A percentile compares a stretch with the other conserved stretches of the same genome.
These are phyloP conservation scores for Apiospora hydei DNA, from an alignment of 2,329 filamentous ascomycete species.

Conservation along the genomic window DNA sequence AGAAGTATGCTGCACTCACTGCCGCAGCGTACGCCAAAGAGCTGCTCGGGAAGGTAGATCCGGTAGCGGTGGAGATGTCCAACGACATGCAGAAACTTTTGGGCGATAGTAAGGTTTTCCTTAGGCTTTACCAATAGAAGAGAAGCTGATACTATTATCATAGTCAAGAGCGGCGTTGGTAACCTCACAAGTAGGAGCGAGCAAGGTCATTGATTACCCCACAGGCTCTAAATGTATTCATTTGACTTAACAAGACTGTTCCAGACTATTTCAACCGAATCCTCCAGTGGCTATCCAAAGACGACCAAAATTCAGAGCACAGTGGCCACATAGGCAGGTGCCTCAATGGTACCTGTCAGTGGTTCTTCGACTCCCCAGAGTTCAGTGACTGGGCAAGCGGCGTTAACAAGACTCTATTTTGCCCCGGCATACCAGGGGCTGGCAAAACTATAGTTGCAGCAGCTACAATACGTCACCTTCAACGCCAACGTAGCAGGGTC, in stretches of 20 bases:
- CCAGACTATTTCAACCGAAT: background rate
- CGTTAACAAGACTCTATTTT: background rate
- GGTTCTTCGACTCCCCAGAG: background rate
- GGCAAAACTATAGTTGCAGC: background rate
- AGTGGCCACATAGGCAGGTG: background rate
- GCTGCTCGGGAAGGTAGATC: slow-evolving; percentile 22
- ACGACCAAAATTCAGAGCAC: background rate
- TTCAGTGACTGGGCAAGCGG: background rate
- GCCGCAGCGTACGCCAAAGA: slow-evolving; percentile 38
- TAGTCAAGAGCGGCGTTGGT: background rate
- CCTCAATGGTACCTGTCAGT: background rate
- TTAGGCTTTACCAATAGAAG: background rate
- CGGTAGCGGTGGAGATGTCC: background rate
- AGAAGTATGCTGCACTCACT: slow-evolving; percentile 35
- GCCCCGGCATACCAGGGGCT: background rate
- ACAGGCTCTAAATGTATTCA: too few species aligned
- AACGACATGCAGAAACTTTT: background rate
- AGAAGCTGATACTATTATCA: background rate
- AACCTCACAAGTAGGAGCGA: too few species aligned
- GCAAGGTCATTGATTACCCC: too few species aligned
- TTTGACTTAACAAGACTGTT: background rate
- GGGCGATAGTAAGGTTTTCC: background rate
- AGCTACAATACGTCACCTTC: background rate
- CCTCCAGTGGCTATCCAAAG: background rate
- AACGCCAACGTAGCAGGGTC: fast-evolving